Base-by-base conservation (phyloP, 208 protist species). In the Leishmania major region DNA sequence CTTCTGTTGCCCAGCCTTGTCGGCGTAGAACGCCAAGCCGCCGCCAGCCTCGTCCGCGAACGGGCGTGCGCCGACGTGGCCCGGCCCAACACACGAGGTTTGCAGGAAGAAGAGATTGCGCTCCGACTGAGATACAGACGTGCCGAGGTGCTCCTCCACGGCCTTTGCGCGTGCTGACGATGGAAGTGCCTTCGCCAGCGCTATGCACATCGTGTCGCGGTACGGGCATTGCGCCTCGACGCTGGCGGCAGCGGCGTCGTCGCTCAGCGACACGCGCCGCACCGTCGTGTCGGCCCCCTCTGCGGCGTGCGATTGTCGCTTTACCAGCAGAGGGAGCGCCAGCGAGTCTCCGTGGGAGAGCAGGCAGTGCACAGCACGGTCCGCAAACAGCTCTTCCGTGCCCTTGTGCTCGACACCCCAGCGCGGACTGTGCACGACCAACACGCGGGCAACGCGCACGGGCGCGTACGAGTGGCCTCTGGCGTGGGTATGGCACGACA, bases 1-100 rank as follows among this genome's bases (percentile, higher is more conserved):
- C 73, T 64, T 77, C 85, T 81, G 74, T 77, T 86, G 77, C 45
- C 84, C 84, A 17, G 82, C 90, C 78, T 90, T 90, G 81, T 96
- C 91, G n/a, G 91, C 84, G 84, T 95, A 95, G 78, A 96, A 96
- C 37, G 88, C 83, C 31, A 94, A 77, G 43, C 82, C 87, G 19
- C 78, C 84, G 49, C 70, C 71, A 43, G 57, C 49, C 57, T 76
- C 75, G n/a, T 77, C 55, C 25, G 62, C 62, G 35, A 78, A 57
- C 45, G 25, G 37, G 31, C 60, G 70, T 28, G 73, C 84, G n/a
- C 90, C 91, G 59, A 94, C 80, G 19, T 72, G 64, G 49, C 92
- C 94, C 0, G 91, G 87, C 22, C 92, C 94, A 59, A 87, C 86
- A 40, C 89, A 90, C 28, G 88, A 88, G 60, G 84, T 93, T 49